Evolutionary conservation across 2,329 filamentous ascomycete species (phyloP).

Genomic region (Exophiala xenobiotica): DNA sequence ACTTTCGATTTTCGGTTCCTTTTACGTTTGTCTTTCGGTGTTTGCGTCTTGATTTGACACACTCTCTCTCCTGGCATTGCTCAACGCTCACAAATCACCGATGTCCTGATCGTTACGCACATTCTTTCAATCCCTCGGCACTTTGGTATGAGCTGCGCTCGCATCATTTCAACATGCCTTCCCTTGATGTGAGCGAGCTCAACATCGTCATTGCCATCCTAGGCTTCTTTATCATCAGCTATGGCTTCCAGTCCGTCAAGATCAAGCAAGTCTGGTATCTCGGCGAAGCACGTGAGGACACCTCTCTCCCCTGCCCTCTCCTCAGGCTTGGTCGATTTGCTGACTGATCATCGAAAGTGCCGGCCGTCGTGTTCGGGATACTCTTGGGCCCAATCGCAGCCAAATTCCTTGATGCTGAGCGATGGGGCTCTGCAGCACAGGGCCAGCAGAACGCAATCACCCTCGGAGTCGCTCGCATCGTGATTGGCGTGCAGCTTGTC

Average conservation of each 20-base stretch:
- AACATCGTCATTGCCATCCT: conserved; percentile 37
- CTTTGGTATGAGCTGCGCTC: too few species aligned
- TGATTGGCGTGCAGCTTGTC: conserved; percentile 63
- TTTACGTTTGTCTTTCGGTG: too few species aligned
- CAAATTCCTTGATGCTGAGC: neutral
- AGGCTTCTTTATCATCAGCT: conserved; percentile 38
- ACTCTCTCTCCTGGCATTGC: too few species aligned
- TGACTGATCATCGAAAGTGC: too few species aligned
- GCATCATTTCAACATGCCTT: too few species aligned
- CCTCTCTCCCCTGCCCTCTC: conserved; percentile 54
- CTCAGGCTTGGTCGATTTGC: too few species aligned
- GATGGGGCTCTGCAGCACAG: neutral
- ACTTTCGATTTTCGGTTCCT: too few species aligned
- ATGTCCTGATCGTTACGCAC: too few species aligned
- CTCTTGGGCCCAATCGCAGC: neutral
- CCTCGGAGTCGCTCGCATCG: conserved; percentile 55
- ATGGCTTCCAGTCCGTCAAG: conserved; percentile 38
- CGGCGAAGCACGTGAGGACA: conserved; percentile 40
- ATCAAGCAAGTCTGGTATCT: conserved; percentile 42
- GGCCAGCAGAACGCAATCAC: conserved; percentile 42
- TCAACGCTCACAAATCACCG: too few species aligned
- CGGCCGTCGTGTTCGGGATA: neutral
- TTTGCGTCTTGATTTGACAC: too few species aligned
- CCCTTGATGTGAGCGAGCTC: too few species aligned
- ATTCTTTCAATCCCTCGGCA: too few species aligned